phyloP scores from a whole-genome alignment of 768 basidiomycete species.

The Tylopilus rubrobrunneus region DNA sequence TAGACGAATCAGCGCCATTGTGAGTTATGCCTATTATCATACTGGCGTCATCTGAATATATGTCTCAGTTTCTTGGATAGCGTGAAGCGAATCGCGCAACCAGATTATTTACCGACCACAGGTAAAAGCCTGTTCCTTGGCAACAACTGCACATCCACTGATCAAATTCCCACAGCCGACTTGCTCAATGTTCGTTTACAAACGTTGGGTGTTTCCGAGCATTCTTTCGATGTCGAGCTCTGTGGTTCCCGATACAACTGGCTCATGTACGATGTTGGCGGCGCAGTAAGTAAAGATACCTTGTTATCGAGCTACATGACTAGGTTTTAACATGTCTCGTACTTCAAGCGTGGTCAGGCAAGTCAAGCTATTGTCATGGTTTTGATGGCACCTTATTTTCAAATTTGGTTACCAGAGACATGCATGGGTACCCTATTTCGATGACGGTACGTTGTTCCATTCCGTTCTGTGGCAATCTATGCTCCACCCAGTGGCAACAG shows the following conservation, averaged over 20 bases:
- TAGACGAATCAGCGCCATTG: constrained; percentile 78
- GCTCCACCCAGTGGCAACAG: constrained; percentile 8
- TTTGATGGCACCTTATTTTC: constrained; percentile 15
- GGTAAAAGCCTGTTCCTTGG: constrained; percentile 36
- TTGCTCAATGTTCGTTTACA: constrained; percentile 76
- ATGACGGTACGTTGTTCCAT: constrained; percentile 56
- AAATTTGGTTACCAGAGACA: constrained; percentile 48
- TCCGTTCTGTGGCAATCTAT: constrained; percentile 4
- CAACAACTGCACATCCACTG: not conserved
- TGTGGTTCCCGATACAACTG: constrained; percentile 65
- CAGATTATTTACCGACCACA: constrained; percentile 69
- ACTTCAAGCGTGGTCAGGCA: constrained; percentile 56
- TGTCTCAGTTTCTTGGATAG: constrained; percentile 60
- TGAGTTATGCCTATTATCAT: constrained; percentile 33
- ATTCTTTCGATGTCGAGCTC: constrained; percentile 64
- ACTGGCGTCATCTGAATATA: constrained; percentile 2
- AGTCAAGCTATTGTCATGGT: constrained; percentile 19
- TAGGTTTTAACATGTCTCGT: constrained; percentile 5
- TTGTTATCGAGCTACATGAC: not conserved
- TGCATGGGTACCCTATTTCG: constrained; percentile 82
- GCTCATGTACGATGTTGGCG: constrained; percentile 82
- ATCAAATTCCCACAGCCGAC: constrained; percentile 47
- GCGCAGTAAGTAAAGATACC: constrained; percentile 51
- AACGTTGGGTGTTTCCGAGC: constrained; percentile 76
- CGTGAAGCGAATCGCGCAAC: constrained; percentile 59